Base-by-base conservation (phyloP, 331 rosid genomes). In the Dryas integrifolia region DNA sequence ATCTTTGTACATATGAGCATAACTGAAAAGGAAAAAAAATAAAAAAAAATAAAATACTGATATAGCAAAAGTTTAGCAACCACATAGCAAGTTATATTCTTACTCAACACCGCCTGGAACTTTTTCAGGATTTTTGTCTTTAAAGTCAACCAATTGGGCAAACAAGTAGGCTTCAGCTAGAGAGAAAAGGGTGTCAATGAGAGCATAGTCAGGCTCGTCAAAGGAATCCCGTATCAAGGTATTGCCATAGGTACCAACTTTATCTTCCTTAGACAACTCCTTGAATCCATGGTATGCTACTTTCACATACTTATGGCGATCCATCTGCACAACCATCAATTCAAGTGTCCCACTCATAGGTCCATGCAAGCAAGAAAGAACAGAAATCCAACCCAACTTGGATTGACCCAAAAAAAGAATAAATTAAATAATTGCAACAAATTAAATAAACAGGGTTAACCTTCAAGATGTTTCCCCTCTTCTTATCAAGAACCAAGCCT, bases 401-500 rank as follows among this genome's bases (percentile, higher is more conserved):
- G 61, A 73, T 49, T 30, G 46, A 52, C 35, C 48, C 73, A 13
- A n/a, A 51, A 50, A 72, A 40, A 40, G 56, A 63, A 6, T 49
- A 8, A 0, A 48, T 5, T 0, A n/a, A 13, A 40, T 0, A 24
- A 18, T 51, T 5, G 3, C 5, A 0, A 18, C 52, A 56, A 77
- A 72, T 62, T 9, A 69, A 45, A 40, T n/a, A 10, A 65, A 26
- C 55, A 55, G 73, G 70, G 55, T 75, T 43, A 59, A 95, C 99
- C 99, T 95, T 95, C 88, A 95, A 87, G 77, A 95, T 95, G 82
- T 95, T 95, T 81, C 99, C 99, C 79, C 97, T 85, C 80, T 83
- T 95, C 81, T 95, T 95, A 85, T 95, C 99, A 7, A 95, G 93
- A 65, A 95, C 99, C 93, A 95, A 88, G 66, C 99, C 99, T 81